phyloP scores from a whole-genome alignment of 345 rosid genomes.

The Cardamine chenopodiifolia region DNA sequence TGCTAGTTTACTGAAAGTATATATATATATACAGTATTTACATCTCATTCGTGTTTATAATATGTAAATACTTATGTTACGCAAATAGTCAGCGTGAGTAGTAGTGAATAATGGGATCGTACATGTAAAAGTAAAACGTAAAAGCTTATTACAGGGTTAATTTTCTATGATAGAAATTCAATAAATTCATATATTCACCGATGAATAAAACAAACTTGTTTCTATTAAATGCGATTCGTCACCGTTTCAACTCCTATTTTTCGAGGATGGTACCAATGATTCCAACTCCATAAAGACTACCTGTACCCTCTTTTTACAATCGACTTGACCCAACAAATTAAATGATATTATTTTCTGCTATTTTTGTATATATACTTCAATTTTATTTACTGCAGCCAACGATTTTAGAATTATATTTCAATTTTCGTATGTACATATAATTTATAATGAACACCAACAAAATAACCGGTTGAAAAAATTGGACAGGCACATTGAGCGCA shows the following conservation, averaged over 20 bases:
- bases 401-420: neutral
- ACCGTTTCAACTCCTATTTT: conserved; percentile 13
- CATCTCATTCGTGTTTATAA: neutral
- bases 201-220: neutral
- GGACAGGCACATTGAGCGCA: neutral
- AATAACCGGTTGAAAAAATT: neutral
- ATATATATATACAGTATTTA: neutral
- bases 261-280: conserved; percentile 36
- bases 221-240: conserved; percentile 21
- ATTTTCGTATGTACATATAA: neutral
- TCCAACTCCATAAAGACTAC: conserved; percentile 23
- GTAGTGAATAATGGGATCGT: neutral
- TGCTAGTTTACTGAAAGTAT: neutral
- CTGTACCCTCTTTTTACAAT: conserved; percentile 6
- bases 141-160: neutral
- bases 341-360: conserved; percentile 3
- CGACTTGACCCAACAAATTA: conserved; percentile 23
- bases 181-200: conserved; percentile 9
- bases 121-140: neutral
- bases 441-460: neutral
- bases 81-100: neutral
- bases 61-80: neutral
- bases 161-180: neutral
- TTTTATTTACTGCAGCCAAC: neutral
- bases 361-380: neutral